Evolutionary conservation across 1,284 basidiomycete species (phyloP), one percentile per base, ranked within the genome.

Genomic region (Binderoboletus segoi): DNA sequence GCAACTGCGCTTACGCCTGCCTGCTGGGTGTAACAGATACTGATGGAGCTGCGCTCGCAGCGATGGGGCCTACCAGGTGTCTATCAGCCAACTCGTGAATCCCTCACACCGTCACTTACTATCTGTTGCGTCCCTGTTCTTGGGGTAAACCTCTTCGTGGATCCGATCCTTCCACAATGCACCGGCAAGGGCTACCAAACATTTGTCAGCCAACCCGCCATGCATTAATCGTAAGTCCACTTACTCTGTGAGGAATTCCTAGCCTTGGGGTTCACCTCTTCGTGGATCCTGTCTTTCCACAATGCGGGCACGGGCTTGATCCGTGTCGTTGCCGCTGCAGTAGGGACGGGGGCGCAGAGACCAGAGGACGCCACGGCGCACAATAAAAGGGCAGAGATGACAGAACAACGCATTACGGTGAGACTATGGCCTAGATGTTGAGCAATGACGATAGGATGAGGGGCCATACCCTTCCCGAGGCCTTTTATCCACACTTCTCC

Each of bases 101-200:
- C 28, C 37, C 26, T 32, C n/a, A 21, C 35, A 13, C 38, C 21
- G 24, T 20, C 8, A 56, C 63, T 56, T 33, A 64, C 60, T 30
- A 11, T 35, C 50, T 35, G 35, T 11, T 16, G 16, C 32, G 24
- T 32, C 30, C 40, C 52, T 42, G 13, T 45, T 26, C 43, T 58
- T 56, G 8, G 62, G 64, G 41, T 54, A 44, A 37, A 64, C 56
- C 38, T 54, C 55, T 38, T 69, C 44, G 41, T 67, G 66, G 47
- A 69, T 54, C 28, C 61, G 64, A 46, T 60, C 48, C 59, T 62
- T 69, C 28, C 49, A 57, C 46, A 66, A 26, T 35, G 61, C 56
- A 2, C 61, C 65, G 20, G 12, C 35, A 4, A 46, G 49, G 10
- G 3, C 61, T 61, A 23, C 23, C 10, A 38, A 32, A n/a, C 20